Conservation (phyloP, 805 yeast species). For the Candida maesae region DNA sequence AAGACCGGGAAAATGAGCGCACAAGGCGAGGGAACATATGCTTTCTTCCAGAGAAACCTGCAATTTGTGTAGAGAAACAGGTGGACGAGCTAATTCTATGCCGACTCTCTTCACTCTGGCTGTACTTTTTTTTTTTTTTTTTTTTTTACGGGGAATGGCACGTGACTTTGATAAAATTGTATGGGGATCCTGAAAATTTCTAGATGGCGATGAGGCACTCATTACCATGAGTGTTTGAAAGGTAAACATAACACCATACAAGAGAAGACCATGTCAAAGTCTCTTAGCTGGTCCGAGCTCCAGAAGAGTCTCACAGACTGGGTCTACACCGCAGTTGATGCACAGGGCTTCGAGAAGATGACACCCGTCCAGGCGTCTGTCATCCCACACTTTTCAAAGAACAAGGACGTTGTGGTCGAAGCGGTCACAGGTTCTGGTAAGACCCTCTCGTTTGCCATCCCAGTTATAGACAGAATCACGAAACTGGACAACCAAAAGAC, state of each 20-base stretch:
- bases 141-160: too few species aligned
- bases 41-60: too few species aligned
- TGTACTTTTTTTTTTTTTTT: neutral
- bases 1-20: slow-evolving; percentile 1
- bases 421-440: slow-evolving; percentile 99
- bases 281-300: neutral
- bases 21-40: slow-evolving; percentile 2
- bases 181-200: too few species aligned
- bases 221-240: too few species aligned
- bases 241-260: too few species aligned
- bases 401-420: slow-evolving; percentile 94
- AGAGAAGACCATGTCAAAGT: neutral
- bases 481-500: slow-evolving; percentile 26
- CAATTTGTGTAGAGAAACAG: neutral
- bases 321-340: slow-evolving; percentile 62
- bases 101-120: too few species aligned
- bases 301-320: slow-evolving; percentile 56
- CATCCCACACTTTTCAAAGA: slow-evolving; percentile 75
- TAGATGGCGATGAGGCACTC: neutral
- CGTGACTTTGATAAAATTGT: too few species aligned
- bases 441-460: slow-evolving; percentile 85
- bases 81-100: too few species aligned
- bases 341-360: slow-evolving; percentile 76
- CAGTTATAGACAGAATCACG: slow-evolving; percentile 67
- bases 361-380: slow-evolving; percentile 97